Evolutionary conservation across 2,329 filamentous ascomycete genomes (phyloP), one percentile per base, ranked within the genome.

Genomic region (Calonectria pteridis): DNA sequence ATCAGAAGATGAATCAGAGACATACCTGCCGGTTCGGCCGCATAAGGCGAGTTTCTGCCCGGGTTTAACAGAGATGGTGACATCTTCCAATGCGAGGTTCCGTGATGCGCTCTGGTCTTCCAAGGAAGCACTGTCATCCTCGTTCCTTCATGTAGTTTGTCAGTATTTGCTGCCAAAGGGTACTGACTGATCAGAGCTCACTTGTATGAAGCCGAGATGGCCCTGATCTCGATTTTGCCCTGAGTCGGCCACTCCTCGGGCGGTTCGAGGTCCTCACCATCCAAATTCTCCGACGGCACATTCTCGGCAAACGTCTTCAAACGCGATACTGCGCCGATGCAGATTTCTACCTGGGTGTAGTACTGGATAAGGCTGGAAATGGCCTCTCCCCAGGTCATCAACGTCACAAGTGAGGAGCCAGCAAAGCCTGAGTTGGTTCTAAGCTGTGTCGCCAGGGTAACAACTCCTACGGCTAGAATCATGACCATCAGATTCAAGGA

Each of bases 401-500:
- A 77, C 5, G 83, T 82, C 3, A 87, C 75, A 7, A 87, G 64
- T 63, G 82, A 81, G 10, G 84, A 85, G 40, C 86, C 86, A 0
- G 84, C 83, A 63, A 87, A 84, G 0, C 82, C 85, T 0, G 84
- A 79, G 59, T 81, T 83, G 5, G 81, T 78, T 6, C 80, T 80
- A 23, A 86, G 75, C 70, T 85, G 84, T 0, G 89, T 89, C 0
- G 88, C 86, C 0, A 91, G 81, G 1, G 75, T 62, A 3, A 91
- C 85, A 0, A 91, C 79, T 1, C 88, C 73, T 1, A 88, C 82
- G 0, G 88, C 88, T 18, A 91, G 82, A 2, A 83, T 82, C 0
- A 88, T 86, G 0, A 91, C 87, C 0, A 90, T 78, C 4, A 90
- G 74, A 63, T 89, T 84, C 2, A 92, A 81, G 0, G 87, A 85